Conservation (phyloP, 805 yeast genomes). For the Starmerella powellii region DNA sequence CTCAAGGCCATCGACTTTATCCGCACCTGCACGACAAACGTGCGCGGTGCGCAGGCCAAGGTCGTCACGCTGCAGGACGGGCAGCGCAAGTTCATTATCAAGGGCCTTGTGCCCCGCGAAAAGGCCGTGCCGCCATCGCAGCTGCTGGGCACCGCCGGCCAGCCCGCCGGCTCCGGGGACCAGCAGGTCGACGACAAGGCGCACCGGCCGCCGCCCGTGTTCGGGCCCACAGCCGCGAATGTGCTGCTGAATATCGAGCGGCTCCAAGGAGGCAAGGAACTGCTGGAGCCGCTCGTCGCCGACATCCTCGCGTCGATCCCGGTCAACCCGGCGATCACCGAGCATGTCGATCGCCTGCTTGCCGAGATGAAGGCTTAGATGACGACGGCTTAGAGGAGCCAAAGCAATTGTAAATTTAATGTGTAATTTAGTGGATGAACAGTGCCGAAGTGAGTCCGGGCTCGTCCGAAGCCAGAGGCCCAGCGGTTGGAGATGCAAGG, state of each 20-base stretch:
- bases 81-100: slow-evolving; percentile 75
- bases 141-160: not conserved
- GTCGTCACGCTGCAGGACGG: slow-evolving; percentile 58
- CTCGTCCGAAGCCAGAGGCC: too few relatives aligned
- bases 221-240: slow-evolving; percentile 28
- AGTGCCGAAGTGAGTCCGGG: too few relatives aligned
- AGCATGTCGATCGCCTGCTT: slow-evolving; percentile 24
- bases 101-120: slow-evolving; percentile 82
- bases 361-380: slow-evolving; percentile 3
- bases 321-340: slow-evolving; percentile 21
- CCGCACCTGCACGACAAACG: slow-evolving; percentile 82
- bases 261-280: slow-evolving; percentile 22
- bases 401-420: too few relatives aligned
- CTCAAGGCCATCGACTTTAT: slow-evolving; percentile 95
- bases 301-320: slow-evolving; percentile 21
- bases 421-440: not conserved
- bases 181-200: slow-evolving; percentile 1
- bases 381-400: too few relatives aligned
- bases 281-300: slow-evolving; percentile 17
- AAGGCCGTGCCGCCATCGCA: slow-evolving; percentile 26
- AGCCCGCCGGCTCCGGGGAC: not conserved
- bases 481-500: too few relatives aligned
- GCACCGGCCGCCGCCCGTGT: slow-evolving; percentile 23
- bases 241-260: slow-evolving; percentile 30
- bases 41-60: slow-evolving; percentile 83